These are phyloP conservation scores for Reutealis trisperma DNA, from an alignment of 345 rosid species.

Conservation along the genomic window DNA sequence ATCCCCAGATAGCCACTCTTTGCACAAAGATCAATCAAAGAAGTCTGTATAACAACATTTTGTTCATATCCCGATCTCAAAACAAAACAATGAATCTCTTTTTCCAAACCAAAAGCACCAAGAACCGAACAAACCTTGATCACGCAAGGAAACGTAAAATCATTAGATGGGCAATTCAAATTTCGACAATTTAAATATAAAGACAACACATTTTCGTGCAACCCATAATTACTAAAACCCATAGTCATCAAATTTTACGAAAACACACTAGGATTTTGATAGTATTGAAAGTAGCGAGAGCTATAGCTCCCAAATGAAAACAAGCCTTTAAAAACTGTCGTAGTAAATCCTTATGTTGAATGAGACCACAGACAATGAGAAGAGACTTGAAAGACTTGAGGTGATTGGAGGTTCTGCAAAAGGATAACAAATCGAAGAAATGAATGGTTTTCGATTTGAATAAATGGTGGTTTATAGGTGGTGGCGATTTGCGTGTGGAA, in stretches of 20 bases:
- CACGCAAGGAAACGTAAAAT: constrained; percentile 47
- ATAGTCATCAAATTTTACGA: constrained; percentile 44
- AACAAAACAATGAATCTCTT: constrained; percentile 45
- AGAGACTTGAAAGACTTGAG: constrained; percentile 40
- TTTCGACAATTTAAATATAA: constrained; percentile 33
- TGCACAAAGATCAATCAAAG: constrained; percentile 24
- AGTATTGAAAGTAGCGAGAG: constrained; percentile 38
- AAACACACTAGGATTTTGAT: constrained; percentile 17
- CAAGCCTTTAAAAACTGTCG: constrained; percentile 39
- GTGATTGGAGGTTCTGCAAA: constrained; percentile 23
- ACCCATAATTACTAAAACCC: constrained; percentile 36
- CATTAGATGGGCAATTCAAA: constrained; percentile 35
- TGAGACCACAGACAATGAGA: constrained; percentile 35
- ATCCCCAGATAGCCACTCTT: constrained; percentile 10
- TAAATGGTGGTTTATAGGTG: neutral
- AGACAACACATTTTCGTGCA: constrained; percentile 37
- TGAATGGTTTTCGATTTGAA: neutral
- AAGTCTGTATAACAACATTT: constrained; percentile 38
- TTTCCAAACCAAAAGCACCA: constrained; percentile 31
- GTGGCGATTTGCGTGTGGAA: neutral
- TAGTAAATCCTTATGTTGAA: constrained; percentile 9
- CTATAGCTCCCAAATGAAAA: constrained; percentile 39
- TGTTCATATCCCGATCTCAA: constrained; percentile 41
- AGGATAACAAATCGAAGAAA: constrained; percentile 20
- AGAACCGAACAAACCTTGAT: constrained; percentile 50